Base-by-base conservation (phyloP, 352 stramenopile species). In the Pilasporangium apinafurcum region DNA sequence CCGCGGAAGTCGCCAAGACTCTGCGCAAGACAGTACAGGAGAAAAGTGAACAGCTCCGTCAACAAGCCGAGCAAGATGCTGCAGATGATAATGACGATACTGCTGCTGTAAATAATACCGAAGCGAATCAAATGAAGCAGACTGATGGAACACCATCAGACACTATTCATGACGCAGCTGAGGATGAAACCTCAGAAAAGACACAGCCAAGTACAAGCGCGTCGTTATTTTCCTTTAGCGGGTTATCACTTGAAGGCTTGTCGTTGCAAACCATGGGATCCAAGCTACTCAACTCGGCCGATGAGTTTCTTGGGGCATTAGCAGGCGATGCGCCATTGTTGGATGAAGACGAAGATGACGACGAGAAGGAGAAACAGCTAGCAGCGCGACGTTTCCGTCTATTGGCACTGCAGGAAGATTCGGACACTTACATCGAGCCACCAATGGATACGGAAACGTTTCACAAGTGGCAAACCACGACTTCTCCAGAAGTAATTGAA, bases 201-300 rank as follows among this genome's bases (percentile, higher is more conserved):
- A 27, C 34, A 13, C 42, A 26, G 10, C 28, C 29, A 6, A 26
- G 22, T 14, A 42, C 14, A 13, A 26, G 28, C 14, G 25, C 29
- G 42, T 82, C 69, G 16, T 21, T 86, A n/a, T 81, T 83, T 37
- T 77, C 70, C 25, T 83, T 83, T 38, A 60, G 70, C 37, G 51
- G 66, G 43, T 42, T 33, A n/a, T 50, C 43, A 5, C 42, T 50
- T 21, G 43, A 33, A 17, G 58, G 56, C 13, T 25, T 84, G 20
- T 50, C 41, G 20, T 82, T 70, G 22, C 56, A 83, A 8, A 71
- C 84, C 37, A 60, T 87, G 48, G 71, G 75, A 27, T 78, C 71
- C 16, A 84, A 82, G 52, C 59, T 87, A 10, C 50, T 87, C n/a
- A 74, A 82, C 54, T 77, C 68, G 30, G 75, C 75, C 10, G 75